Percentiles rank a stretch among this genome's conserved stretches.
phyloP scores from a whole-genome alignment of 805 yeast species.

The Zygoascus bituminiphila region DNA sequence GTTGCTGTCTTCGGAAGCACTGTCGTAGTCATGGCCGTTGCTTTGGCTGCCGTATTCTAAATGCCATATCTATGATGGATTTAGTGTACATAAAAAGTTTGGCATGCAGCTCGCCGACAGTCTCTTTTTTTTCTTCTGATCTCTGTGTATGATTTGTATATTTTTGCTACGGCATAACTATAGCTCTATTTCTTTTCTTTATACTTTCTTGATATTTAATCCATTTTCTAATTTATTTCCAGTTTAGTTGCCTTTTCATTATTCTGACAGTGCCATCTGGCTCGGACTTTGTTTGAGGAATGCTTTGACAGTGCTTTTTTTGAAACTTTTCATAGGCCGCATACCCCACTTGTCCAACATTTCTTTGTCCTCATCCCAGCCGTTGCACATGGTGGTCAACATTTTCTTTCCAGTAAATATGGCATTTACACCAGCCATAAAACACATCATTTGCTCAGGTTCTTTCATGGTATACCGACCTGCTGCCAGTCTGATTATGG shows the following conservation, averaged over 20 bases:
- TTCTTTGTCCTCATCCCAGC: constrained; percentile 72
- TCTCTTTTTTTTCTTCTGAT: too few species aligned
- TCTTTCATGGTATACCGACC: constrained; percentile 79
- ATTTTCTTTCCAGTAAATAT: constrained; percentile 74
- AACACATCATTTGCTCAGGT: constrained; percentile 63
- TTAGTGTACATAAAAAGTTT: too few species aligned
- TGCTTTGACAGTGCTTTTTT: constrained; percentile 4
- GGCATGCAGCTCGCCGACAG: too few species aligned
- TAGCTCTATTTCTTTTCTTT: too few species aligned
- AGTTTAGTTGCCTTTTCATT: too few species aligned
- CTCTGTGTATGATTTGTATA: too few species aligned
- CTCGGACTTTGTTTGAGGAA: not conserved
- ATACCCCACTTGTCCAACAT: constrained; percentile 65
- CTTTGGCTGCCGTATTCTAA: not conserved
- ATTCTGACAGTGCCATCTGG: too few species aligned
- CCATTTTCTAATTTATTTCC: too few species aligned
- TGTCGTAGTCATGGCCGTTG: not conserved
- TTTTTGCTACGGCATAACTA: too few species aligned
- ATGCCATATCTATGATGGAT: not conserved
- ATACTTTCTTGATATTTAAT: too few species aligned
- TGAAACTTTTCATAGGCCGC: constrained; percentile 20
- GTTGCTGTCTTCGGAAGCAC: not conserved
- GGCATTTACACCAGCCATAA: constrained; percentile 72
- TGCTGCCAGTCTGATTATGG: constrained; percentile 69
- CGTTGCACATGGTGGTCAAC: constrained; percentile 76